These are phyloP conservation scores for Tolypocladium pustulatum DNA, from an alignment of 2,329 filamentous ascomycete genomes.

Conservation along the genomic window DNA sequence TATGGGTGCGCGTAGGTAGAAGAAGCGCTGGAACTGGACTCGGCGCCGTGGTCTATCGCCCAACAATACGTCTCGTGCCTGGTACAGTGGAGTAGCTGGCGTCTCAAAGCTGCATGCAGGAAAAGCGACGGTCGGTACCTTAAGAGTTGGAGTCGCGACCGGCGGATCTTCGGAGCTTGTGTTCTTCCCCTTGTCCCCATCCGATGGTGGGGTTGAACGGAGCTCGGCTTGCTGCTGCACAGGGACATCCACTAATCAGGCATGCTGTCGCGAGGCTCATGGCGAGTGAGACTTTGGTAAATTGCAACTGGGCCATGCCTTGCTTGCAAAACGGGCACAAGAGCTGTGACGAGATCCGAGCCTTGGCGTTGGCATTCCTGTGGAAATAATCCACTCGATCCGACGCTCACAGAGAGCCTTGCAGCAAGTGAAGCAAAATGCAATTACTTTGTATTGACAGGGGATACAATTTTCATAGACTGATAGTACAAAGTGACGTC, in stretches of 20 bases:
- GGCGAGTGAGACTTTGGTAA: background rate
- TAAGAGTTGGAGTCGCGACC: constrained; percentile 4
- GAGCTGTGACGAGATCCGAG: background rate
- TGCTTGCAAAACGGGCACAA: background rate
- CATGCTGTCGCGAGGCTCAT: background rate
- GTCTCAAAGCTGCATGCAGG: background rate
- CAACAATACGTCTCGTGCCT: background rate
- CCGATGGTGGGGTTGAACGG: background rate
- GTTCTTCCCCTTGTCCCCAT: constrained; percentile 2
- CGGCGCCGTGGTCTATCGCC: background rate
- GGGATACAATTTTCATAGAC: background rate
- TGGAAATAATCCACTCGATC: background rate
- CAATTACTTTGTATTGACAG: background rate
- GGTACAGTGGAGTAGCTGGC: background rate
- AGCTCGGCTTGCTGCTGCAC: too few species aligned
- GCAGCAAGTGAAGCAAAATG: background rate
- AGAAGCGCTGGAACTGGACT: background rate
- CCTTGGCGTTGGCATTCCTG: background rate
- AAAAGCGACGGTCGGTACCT: background rate
- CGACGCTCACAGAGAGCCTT: background rate
- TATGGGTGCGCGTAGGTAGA: background rate
- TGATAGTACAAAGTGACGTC: background rate
- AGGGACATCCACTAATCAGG: background rate
- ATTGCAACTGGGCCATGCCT: background rate
- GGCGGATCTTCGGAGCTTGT: constrained; percentile 18